Evolutionary conservation across 2,329 filamentous ascomycete genomes (phyloP).

Genomic region (Aureobasidium sp.): DNA sequence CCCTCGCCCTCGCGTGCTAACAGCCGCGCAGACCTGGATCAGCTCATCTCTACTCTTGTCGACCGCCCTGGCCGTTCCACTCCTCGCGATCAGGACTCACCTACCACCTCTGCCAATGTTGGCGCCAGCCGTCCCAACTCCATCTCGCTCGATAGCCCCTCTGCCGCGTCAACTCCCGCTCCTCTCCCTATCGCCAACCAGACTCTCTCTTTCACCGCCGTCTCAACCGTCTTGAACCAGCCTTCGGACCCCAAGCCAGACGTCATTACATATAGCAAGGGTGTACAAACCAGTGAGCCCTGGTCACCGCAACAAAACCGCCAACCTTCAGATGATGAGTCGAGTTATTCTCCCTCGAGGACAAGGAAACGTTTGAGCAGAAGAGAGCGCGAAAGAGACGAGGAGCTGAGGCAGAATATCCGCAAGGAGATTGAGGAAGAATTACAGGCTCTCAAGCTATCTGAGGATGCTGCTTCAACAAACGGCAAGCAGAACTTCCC

Average conservation of each 20-base stretch:
- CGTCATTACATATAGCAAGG: constrained; percentile 93
- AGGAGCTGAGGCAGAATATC: constrained; percentile 78
- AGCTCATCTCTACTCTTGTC: constrained; percentile 74
- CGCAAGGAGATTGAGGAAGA: constrained; percentile 90
- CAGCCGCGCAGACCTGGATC: constrained; percentile 70
- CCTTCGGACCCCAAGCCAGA: constrained; percentile 64
- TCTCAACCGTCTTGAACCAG: constrained; percentile 73
- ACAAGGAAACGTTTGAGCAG: constrained; percentile 68
- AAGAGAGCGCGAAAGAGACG: constrained; percentile 72
- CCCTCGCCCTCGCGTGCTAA: constrained; percentile 62
- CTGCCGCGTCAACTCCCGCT: constrained; percentile 46
- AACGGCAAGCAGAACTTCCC: constrained; percentile 54
- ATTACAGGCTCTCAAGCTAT: constrained; percentile 58
- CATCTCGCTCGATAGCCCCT: constrained; percentile 49
- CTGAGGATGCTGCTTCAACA: constrained; percentile 34
- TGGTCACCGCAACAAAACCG: constrained; percentile 50
- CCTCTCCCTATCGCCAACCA: constrained; percentile 42
- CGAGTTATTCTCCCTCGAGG: constrained; percentile 40
- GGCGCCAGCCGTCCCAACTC: constrained; percentile 46
- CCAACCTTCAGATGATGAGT: constrained; percentile 54
- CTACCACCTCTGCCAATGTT: constrained; percentile 70
- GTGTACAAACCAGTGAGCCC: constrained; percentile 78
- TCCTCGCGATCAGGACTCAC: constrained; percentile 76
- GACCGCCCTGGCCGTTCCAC: constrained; percentile 61
- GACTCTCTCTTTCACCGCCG: constrained; percentile 62